These are phyloP conservation scores for Acanthamoeba culbertsoni DNA, from an alignment of 208 protist genomes.

Conservation along the genomic window DNA sequence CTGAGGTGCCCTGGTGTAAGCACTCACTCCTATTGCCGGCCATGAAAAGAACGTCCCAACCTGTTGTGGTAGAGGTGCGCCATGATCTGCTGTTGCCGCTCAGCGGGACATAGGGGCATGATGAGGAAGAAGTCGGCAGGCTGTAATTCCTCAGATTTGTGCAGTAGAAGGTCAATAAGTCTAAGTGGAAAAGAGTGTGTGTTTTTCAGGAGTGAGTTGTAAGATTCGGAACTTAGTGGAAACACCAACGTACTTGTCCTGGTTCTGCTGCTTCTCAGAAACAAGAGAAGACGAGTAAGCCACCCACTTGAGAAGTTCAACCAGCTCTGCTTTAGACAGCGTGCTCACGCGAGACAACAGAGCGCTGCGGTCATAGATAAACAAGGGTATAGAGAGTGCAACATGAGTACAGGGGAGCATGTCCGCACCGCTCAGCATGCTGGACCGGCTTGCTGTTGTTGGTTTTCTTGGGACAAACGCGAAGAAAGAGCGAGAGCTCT, in stretches of 20 bases:
- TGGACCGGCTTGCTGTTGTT: slow-evolving; percentile 28
- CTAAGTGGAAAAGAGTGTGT: not conserved
- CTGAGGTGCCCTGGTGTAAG: not conserved
- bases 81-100: not conserved
- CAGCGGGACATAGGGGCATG: not conserved
- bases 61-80: not conserved
- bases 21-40: not conserved
- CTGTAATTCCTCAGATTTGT: not conserved
- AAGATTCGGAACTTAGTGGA: not conserved
- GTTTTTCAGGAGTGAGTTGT: not conserved
- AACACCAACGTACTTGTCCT: not conserved
- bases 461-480: not conserved
- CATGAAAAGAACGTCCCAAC: not conserved
- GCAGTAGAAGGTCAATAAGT: not conserved
- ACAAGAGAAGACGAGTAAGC: not conserved
- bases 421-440: not conserved
- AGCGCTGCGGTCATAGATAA: not conserved
- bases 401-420: not conserved
- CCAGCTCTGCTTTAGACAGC: not conserved
- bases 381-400: not conserved
- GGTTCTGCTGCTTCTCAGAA: not conserved
- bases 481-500: slow-evolving; percentile 1
- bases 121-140: not conserved
- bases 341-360: not conserved
- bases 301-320: not conserved